Percentiles rank a stretch among this genome's conserved stretches.
Conservation (phyloP, 176 grass and related monocot genomes). For the Zea mays region DNA sequence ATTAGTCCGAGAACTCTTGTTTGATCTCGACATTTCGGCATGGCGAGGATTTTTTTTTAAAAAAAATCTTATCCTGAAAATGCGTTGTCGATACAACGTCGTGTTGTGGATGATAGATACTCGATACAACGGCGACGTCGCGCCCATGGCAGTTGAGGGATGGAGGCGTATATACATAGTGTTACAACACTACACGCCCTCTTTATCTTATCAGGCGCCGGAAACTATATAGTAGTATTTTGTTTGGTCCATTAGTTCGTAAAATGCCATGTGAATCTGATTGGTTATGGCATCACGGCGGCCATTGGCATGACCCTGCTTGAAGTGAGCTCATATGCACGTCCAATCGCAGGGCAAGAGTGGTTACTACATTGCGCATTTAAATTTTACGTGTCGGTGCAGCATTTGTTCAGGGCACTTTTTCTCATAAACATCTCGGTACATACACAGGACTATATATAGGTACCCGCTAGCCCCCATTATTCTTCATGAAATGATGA, state of each 20-base stretch:
- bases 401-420: neutral
- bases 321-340: slow-evolving; percentile 31
- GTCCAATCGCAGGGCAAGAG: slow-evolving; percentile 23
- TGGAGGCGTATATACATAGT: neutral
- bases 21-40: neutral
- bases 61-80: slow-evolving; percentile 29
- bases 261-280: slow-evolving; percentile 18
- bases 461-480: too few relatives aligned
- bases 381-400: slow-evolving; percentile 31
- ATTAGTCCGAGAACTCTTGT: neutral
- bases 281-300: neutral
- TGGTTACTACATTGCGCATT: slow-evolving; percentile 11
- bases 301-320: slow-evolving; percentile 8
- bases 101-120: neutral
- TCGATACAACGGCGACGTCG: neutral
- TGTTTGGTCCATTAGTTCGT: slow-evolving; percentile 31
- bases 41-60: neutral
- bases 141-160: slow-evolving; percentile 22
- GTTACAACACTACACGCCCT: neutral
- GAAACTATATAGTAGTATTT: neutral
- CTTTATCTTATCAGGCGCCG: neutral
- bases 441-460: neutral
- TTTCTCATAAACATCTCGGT: neutral
- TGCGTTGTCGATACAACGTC: slow-evolving; percentile 31
- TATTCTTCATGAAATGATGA: slow-evolving; percentile 20